phyloP scores from a whole-genome alignment of 1,284 basidiomycete genomes.

The Somion occarium region DNA sequence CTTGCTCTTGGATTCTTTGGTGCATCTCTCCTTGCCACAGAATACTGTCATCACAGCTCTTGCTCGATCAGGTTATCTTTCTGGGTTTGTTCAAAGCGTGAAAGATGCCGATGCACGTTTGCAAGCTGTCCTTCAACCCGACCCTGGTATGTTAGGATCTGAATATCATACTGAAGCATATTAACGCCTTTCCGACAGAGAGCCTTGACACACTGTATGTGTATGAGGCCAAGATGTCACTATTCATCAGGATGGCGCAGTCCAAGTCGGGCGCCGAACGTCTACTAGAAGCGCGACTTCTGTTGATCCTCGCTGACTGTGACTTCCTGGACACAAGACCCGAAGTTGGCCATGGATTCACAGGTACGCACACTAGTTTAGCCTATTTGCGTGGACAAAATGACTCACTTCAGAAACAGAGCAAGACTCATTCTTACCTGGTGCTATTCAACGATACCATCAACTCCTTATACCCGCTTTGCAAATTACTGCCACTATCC shows the following conservation, averaged over 20 bases:
- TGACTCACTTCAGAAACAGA: slow-evolving; percentile 1
- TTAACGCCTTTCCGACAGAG: slow-evolving; percentile 41
- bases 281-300: slow-evolving; percentile 75
- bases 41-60: slow-evolving; percentile 57
- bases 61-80: slow-evolving; percentile 74
- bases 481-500: slow-evolving; percentile 70
- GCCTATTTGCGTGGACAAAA: not conserved
- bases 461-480: slow-evolving; percentile 84
- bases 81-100: slow-evolving; percentile 79
- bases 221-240: slow-evolving; percentile 91
- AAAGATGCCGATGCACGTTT: slow-evolving; percentile 83
- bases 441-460: slow-evolving; percentile 84
- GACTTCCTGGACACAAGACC: slow-evolving; percentile 84
- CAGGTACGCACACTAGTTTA: slow-evolving; percentile 61
- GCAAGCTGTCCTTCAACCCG: slow-evolving; percentile 79
- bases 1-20: slow-evolving; percentile 77
- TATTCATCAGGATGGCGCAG: slow-evolving; percentile 83
- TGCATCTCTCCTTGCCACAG: slow-evolving; percentile 64
- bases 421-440: slow-evolving; percentile 38
- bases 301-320: slow-evolving; percentile 80
- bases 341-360: slow-evolving; percentile 76
- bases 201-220: slow-evolving; percentile 91
- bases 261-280: slow-evolving; percentile 81
- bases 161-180: not conserved
- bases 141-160: slow-evolving; percentile 61